Evolutionary conservation across 2,329 filamentous ascomycete genomes (phyloP), one percentile per base, ranked within the genome.

Genomic region (Emergomyces pasteurianus): DNA sequence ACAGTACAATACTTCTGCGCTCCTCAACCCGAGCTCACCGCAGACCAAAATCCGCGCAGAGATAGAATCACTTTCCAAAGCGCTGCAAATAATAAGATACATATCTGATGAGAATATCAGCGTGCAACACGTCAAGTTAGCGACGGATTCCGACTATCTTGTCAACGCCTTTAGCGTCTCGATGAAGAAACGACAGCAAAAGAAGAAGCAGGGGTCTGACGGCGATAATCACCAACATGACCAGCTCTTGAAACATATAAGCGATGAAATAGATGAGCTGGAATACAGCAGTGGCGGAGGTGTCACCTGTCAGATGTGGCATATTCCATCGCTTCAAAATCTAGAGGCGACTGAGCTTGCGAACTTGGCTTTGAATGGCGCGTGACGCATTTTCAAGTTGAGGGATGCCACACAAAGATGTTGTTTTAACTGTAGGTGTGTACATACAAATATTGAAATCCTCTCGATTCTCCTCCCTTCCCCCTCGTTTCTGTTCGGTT

Each of bases 301-400:
- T 2, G 18, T 58, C 14, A 36, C 14, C 21, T 58, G 56, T 50
- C 56, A 58, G 46, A 58, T 58, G 56, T 58, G 56, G 40, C 56
- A 58, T 58, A 21, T 58, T n/a, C 23, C 56, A 18, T 42, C 9
- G 8, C 6, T 14, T n/a, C n/a, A 58, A 23, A 36, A 47, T 58
- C 9, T 34, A 8, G 56, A 31, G 21, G 56, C 56, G 21, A 16
- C 21, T 50, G 42, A 31, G 34, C 56, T 49, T 34, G 40, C 56
- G 26, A 49, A 49, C 28, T 28, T 49, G 31, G 46, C 57, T 42
- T 14, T 58, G 40, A 57, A 57, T n/a, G 40, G 55, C 16, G 55
- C 40, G 16, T 57, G 55, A 57, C 14, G 14, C 23, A 21, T 18
- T 28, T 43, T 18, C 21, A 23, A 12, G 38, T n/a, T 21, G 21